phyloP scores from a whole-genome alignment of 164 flowering plant genomes.

The Macadamia tetraphylla region DNA sequence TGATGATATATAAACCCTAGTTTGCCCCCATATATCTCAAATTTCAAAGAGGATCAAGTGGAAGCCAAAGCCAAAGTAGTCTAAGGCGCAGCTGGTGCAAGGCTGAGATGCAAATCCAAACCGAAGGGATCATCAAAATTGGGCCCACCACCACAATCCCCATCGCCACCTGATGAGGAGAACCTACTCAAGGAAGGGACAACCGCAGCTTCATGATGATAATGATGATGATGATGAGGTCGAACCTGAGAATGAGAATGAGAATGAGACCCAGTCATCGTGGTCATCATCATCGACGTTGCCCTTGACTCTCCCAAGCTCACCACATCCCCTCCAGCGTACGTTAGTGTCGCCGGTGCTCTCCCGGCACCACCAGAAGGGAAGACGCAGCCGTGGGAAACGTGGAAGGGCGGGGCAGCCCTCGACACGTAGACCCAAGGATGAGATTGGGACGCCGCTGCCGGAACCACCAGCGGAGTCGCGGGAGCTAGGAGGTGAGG shows the following conservation, averaged over 20 bases:
- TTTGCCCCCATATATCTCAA: background rate
- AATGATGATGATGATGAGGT: no score
- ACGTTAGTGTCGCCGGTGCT: conserved; percentile 11
- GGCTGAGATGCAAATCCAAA: conserved; percentile 85
- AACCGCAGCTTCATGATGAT: conserved; percentile 17
- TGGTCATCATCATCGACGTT: background rate
- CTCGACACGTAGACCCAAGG: conserved; percentile 60
- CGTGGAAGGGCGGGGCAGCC: conserved; percentile 36
- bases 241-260: conserved; percentile 12
- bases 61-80: conserved; percentile 9
- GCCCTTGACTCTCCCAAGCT: conserved; percentile 16
- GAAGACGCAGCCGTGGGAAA: conserved; percentile 57
- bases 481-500: conserved; percentile 48
- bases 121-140: conserved; percentile 51
- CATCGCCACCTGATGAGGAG: conserved; percentile 6
- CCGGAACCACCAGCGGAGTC: conserved; percentile 19
- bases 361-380: conserved; percentile 21
- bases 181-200: conserved; percentile 53
- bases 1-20: no score
- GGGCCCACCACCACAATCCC: conserved; percentile 41
- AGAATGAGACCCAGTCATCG: conserved; percentile 14
- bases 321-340: conserved; percentile 9
- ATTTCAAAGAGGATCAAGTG: background rate
- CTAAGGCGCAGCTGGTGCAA: conserved; percentile 69
- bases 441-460: conserved; percentile 23